Percentiles rank a stretch among this genome's conserved stretches.
These are phyloP conservation scores for Plantago major DNA, from an alignment of 257 asterid genomes.

Conservation along the genomic window DNA sequence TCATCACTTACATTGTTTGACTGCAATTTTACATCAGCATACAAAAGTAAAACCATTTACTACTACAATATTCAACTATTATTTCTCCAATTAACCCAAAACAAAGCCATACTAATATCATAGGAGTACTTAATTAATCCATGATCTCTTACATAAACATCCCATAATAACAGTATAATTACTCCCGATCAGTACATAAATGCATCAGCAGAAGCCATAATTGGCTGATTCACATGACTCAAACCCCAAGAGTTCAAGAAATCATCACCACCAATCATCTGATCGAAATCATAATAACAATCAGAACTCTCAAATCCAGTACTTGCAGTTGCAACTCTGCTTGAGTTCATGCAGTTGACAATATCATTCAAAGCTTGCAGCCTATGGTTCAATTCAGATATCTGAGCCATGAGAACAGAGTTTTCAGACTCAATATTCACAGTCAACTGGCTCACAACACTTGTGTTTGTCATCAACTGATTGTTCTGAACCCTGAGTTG, in stretches of 20 bases:
- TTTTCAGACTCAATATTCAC: slow-evolving; percentile 32
- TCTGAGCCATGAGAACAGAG: slow-evolving; percentile 33
- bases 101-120: neutral
- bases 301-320: slow-evolving; percentile 2
- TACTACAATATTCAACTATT: neutral
- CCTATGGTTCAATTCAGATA: slow-evolving; percentile 37
- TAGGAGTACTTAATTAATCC: neutral
- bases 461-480: slow-evolving; percentile 25
- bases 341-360: slow-evolving; percentile 24
- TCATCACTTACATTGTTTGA: neutral
- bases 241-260: slow-evolving; percentile 48
- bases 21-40: too few relatives aligned
- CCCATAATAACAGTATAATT: neutral
- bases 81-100: neutral
- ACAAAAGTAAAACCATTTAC: neutral
- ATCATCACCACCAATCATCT: slow-evolving; percentile 29
- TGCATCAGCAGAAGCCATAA: slow-evolving; percentile 39
- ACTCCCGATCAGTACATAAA: slow-evolving; percentile 32
- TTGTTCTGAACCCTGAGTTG: slow-evolving; percentile 37
- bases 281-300: slow-evolving; percentile 15
- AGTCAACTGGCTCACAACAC: slow-evolving; percentile 18
- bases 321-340: neutral
- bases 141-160: neutral
- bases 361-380: slow-evolving; percentile 47
- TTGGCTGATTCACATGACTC: slow-evolving; percentile 39